phyloP scores from a whole-genome alignment of 345 rosid genomes.

The Tarenaya hassleriana region DNA sequence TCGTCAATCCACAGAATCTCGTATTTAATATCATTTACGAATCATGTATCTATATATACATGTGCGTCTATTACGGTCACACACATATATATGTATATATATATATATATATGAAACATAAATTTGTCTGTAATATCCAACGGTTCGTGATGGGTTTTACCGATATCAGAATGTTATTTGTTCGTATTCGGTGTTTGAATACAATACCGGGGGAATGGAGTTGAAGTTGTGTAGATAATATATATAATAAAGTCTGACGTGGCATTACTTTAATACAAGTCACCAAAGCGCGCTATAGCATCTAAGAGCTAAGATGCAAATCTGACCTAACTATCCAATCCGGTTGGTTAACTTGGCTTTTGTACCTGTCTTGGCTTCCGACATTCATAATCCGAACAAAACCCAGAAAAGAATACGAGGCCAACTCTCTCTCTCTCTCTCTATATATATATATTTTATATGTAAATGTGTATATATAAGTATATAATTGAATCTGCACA shows the following conservation, averaged over 20 bases:
- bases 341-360: conserved; percentile 3
- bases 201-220: no score
- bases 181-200: not conserved
- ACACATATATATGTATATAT: no score
- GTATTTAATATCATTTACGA: no score
- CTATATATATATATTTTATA: conserved; percentile 12
- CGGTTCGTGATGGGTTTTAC: no score
- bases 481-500: not conserved
- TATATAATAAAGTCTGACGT: conserved; percentile 17
- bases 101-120: no score
- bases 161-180: not conserved
- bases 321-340: conserved; percentile 38
- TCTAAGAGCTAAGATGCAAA: conserved; percentile 29
- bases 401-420: no score
- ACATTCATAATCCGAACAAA: no score
- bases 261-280: conserved; percentile 26
- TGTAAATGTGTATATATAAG: not conserved
- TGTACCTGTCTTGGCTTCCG: conserved; percentile 1
- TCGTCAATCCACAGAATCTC: no score
- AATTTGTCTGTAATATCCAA: no score
- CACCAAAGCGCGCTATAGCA: conserved; percentile 20
- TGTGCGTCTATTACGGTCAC: no score
- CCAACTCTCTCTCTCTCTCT: conserved; percentile 2
- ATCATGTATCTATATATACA: no score
- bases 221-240: conserved; percentile 16